A percentile compares a stretch with the other conserved stretches of the same genome.
These are phyloP conservation scores for Fraxinus greggii DNA, from an alignment of 305 asterid genomes.

Conservation along the genomic window DNA sequence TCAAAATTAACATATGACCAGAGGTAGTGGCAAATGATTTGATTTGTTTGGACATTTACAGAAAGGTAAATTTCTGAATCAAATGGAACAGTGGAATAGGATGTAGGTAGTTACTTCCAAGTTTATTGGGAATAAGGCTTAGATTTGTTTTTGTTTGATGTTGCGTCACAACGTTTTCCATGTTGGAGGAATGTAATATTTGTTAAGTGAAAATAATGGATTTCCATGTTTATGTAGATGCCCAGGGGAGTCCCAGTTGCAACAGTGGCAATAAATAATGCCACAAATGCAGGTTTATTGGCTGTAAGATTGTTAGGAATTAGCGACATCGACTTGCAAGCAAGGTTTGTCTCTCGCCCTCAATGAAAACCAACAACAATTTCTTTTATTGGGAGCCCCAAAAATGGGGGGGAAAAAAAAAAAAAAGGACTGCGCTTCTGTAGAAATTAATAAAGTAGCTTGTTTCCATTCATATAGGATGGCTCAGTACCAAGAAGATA, in stretches of 20 bases:
- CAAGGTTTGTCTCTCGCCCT: constrained; percentile 46
- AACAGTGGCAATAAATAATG: constrained; percentile 83
- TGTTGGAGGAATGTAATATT: neutral
- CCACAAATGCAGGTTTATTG: constrained; percentile 86
- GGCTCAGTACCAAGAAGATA: constrained; percentile 85
- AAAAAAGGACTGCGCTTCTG: neutral
- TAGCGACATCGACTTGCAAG: constrained; percentile 67
- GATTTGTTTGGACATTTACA: neutral
- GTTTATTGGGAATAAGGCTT: neutral
- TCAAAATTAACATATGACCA: neutral
- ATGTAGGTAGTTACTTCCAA: neutral
- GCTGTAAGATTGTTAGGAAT: constrained; percentile 83
- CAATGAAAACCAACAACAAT: neutral
- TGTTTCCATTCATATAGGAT: constrained; percentile 41
- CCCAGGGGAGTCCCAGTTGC: constrained; percentile 98
- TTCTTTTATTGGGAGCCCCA: neutral
- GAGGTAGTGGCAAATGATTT: neutral
- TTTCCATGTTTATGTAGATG: constrained; percentile 47
- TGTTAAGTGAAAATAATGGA: neutral
- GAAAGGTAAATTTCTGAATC: neutral
- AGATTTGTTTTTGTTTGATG: neutral
- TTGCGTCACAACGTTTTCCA: neutral
- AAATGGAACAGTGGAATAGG: neutral
- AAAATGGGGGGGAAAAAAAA: neutral
- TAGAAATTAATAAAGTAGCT: neutral